Evolutionary conservation across 139 green algal species (phyloP), one percentile per base, ranked within the genome.

Genomic region (Coccomyxa sp.): DNA sequence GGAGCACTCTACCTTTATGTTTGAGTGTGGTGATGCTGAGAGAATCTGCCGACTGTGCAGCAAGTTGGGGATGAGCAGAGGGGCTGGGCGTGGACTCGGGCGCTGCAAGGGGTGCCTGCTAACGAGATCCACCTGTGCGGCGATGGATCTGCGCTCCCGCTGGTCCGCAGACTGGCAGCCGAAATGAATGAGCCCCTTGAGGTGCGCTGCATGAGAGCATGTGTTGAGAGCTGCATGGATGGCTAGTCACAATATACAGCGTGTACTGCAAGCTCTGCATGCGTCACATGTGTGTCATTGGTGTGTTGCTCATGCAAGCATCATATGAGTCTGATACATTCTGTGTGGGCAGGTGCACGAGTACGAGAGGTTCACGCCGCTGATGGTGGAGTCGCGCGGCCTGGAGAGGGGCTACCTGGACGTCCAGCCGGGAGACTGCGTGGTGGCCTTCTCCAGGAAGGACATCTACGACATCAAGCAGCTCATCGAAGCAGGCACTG

Each of bases 11-110:
- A n/a, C n/a, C n/a, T 31, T 34, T 6, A 38, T 10, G 7, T 37
- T 27, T 70, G 31, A 5, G 18, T 14, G 14, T 8, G 31, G 24
- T 37, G 68, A 73, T 22, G 10, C 31, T 7, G 7, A 39, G 7
- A 73, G 7, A 73, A 36, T 73, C 29, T 73, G 50, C 18, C 50
- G 2, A 22, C 50, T 34, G 38, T 86, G 76, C 88, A 96, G 87
- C 88, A 98, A 84, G 89, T 99, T 55, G 92, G 88, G 8, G 94
- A 99, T 78, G 78, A 91, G 35, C 39, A 82, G 14, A 83, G 96
- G 0, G 96, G 96, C 16, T 98, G 91, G 89, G 96, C 93, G 4
- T 99, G 95, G 94, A 99, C 95, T 1, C 83, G 95, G 0, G 95
- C 96, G 0, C 79, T 99, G 55, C 88, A 94, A 79, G 94, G 94